Evolutionary conservation across 179 eudicot genomes (phyloP).

Genomic region (Silene noctiflora): DNA sequence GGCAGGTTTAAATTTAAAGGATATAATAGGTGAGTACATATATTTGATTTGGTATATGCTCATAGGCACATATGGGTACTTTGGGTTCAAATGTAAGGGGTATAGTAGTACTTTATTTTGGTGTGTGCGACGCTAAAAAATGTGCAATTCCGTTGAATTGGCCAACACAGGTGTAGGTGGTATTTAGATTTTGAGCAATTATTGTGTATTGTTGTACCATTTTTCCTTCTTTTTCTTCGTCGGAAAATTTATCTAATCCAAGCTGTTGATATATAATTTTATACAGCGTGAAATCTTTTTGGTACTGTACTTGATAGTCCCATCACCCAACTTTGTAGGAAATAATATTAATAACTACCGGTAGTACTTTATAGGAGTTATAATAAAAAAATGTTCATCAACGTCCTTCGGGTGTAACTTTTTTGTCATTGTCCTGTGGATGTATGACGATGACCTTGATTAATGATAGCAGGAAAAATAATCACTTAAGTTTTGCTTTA

Average conservation of each 20-base stretch:
- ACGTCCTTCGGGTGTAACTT: background rate
- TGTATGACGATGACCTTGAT: conserved; percentile 11
- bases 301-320: background rate
- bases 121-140: background rate
- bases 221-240: background rate
- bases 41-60: background rate
- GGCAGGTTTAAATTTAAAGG: background rate
- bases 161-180: background rate
- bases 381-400: background rate
- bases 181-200: background rate
- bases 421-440: background rate
- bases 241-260: background rate
- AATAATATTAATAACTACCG: background rate
- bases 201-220: background rate
- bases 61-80: background rate
- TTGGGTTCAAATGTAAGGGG: background rate
- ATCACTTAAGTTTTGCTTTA: conserved; percentile 6
- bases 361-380: conserved; percentile 4
- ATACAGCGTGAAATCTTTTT: background rate
- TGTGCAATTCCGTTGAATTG: background rate
- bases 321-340: background rate
- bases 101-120: background rate
- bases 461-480: background rate
- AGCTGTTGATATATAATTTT: background rate
- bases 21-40: background rate